Evolutionary conservation across 192 early-diverging fungal species (phyloP).

Genomic region (Oehlia diaphana): DNA sequence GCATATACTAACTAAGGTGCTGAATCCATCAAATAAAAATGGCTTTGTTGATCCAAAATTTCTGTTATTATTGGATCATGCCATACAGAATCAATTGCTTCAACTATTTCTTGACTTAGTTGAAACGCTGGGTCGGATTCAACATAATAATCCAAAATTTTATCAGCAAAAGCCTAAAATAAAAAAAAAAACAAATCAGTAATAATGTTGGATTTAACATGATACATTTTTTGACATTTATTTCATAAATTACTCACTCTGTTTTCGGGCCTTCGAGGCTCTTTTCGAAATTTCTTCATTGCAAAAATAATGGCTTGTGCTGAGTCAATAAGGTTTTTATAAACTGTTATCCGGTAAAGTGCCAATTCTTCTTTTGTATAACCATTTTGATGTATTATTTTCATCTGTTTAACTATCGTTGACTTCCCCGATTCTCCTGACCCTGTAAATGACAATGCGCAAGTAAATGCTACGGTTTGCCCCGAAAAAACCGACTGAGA

Average conservation of each 20-base stretch:
- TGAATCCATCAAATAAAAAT: constrained; percentile 91
- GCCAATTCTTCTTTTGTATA: constrained; percentile 80
- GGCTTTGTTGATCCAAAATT: constrained; percentile 70
- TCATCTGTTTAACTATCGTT: constrained; percentile 97
- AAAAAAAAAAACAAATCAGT: background rate
- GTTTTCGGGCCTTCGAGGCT: constrained; percentile 54
- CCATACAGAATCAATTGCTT: constrained; percentile 72
- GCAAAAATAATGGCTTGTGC: constrained; percentile 75
- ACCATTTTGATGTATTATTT: constrained; percentile 93
- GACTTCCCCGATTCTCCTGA: constrained; percentile 95
- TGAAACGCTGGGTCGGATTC: constrained; percentile 53
- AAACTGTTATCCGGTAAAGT: constrained; percentile 75
- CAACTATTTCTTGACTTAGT: constrained; percentile 67
- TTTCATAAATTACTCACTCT: constrained; percentile 34
- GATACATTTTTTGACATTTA: background rate
- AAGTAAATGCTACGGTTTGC: constrained; percentile 9
- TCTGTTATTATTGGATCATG: constrained; percentile 64
- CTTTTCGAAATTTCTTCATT: constrained; percentile 63
- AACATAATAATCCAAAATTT: constrained; percentile 47
- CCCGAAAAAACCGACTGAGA: background rate
- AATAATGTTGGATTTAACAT: background rate
- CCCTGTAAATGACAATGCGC: constrained; percentile 44
- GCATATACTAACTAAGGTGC: constrained; percentile 74
- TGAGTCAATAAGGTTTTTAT: constrained; percentile 85
- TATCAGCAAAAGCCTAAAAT: constrained; percentile 30